phyloP scores from a whole-genome alignment of 139 green algal genomes.

The Chlorella sp. region DNA sequence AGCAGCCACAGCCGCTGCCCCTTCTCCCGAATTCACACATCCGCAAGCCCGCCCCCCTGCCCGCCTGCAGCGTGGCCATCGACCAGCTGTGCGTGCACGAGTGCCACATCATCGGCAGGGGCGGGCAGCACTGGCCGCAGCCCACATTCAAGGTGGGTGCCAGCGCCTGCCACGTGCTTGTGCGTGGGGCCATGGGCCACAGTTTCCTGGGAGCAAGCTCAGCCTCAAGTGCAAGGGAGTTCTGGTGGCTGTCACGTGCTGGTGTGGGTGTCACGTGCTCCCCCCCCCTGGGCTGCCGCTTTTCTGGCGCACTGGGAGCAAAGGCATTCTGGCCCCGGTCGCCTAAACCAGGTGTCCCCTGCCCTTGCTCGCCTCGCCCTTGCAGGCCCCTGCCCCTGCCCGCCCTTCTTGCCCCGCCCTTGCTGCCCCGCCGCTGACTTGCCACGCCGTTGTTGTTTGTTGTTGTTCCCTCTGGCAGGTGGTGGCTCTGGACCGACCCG shows the following conservation, averaged over 20 bases:
- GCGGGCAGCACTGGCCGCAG: conserved; percentile 75
- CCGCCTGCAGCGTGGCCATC: conserved; percentile 46
- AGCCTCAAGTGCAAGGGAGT: too few relatives aligned
- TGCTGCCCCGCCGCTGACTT: background rate
- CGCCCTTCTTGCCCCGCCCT: background rate
- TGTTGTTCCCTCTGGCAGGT: conserved; percentile 75
- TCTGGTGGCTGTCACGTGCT: too few relatives aligned
- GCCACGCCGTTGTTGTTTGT: too few relatives aligned
- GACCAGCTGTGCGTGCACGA: conserved; percentile 81
- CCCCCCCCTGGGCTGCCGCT: too few relatives aligned
- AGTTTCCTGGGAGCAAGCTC: too few relatives aligned
- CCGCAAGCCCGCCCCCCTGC: background rate
- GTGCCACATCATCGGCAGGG: conserved; percentile 81
- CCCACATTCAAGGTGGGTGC: conserved; percentile 80
- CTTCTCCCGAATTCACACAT: background rate
- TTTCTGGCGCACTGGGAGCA: too few relatives aligned
- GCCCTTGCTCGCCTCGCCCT: too few relatives aligned
- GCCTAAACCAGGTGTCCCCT: background rate
- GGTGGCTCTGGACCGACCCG: conserved; percentile 76
- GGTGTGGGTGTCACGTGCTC: too few relatives aligned
- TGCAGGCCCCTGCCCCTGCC: background rate
- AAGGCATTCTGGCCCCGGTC: too few relatives aligned
- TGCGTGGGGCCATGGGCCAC: too few relatives aligned
- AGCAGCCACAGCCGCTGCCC: background rate
- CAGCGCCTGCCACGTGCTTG: too few relatives aligned